These are phyloP conservation scores for Glycine soja DNA, from an alignment of 306 rosid species.

Conservation along the genomic window DNA sequence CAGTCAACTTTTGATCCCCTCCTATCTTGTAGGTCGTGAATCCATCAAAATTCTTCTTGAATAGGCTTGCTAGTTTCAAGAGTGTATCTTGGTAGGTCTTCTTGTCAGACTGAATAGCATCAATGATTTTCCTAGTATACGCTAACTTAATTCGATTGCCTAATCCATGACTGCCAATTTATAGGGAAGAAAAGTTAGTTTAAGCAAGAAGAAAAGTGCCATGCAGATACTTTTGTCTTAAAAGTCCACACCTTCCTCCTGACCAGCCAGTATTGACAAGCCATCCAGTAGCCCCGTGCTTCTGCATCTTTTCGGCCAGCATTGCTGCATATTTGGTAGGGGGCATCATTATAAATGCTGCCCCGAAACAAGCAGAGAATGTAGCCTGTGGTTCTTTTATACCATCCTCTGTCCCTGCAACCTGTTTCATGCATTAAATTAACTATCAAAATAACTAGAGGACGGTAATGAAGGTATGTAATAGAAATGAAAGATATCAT, in stretches of 20 bases:
- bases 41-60: conserved; percentile 77
- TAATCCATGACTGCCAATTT: conserved; percentile 61
- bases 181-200: conserved; percentile 26
- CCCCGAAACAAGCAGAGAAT: conserved; percentile 87
- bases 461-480: neutral
- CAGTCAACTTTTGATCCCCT: conserved; percentile 62
- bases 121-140: conserved; percentile 75
- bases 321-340: conserved; percentile 85
- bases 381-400: conserved; percentile 87
- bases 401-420: conserved; percentile 88
- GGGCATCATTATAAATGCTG: conserved; percentile 91
- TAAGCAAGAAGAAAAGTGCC: conserved; percentile 13
- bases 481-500: neutral
- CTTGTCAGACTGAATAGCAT: conserved; percentile 82
- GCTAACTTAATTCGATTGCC: conserved; percentile 78
- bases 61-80: conserved; percentile 63
- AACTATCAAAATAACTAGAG: conserved; percentile 1
- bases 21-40: conserved; percentile 73
- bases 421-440: conserved; percentile 51
- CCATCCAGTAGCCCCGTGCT: conserved; percentile 85
- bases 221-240: neutral
- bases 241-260: conserved; percentile 67
- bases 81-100: conserved; percentile 61
- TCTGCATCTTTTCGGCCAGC: conserved; percentile 85
- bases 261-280: conserved; percentile 96